These are phyloP conservation scores for Fusarium redolens DNA, from an alignment of 2,329 filamentous ascomycete genomes.

Conservation along the genomic window DNA sequence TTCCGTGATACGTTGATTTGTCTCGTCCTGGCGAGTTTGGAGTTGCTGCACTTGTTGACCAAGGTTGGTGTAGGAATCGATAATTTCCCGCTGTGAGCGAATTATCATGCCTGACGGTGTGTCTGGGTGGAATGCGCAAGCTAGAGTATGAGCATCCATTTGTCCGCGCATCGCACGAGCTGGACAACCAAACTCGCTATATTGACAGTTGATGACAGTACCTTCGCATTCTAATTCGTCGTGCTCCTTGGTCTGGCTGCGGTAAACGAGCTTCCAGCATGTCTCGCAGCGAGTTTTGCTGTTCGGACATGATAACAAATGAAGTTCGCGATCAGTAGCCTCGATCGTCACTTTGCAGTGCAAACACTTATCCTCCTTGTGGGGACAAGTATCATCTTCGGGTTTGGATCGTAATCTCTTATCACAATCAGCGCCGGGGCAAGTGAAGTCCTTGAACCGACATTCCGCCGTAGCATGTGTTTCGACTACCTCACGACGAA, in stretches of 20 bases:
- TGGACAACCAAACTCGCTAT: slow-evolving; percentile 53
- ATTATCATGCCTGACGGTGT: slow-evolving; percentile 64
- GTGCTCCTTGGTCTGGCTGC: slow-evolving; percentile 61
- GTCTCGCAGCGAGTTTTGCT: slow-evolving; percentile 61
- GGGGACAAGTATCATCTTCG: slow-evolving; percentile 64
- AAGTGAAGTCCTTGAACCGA: slow-evolving; percentile 65
- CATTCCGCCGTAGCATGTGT: slow-evolving; percentile 69
- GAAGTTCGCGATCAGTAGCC: slow-evolving; percentile 54
- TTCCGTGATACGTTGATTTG: slow-evolving; percentile 48
- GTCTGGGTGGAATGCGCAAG: slow-evolving; percentile 63
- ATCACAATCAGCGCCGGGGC: slow-evolving; percentile 63
- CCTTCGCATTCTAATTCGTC: slow-evolving; percentile 62
- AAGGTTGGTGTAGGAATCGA: slow-evolving; percentile 55
- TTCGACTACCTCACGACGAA: slow-evolving; percentile 65
- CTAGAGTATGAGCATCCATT: slow-evolving; percentile 58
- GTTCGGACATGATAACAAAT: slow-evolving; percentile 57
- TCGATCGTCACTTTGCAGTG: slow-evolving; percentile 65
- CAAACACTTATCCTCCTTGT: slow-evolving; percentile 62
- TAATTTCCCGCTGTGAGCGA: slow-evolving; percentile 59
- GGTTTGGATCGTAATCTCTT: slow-evolving; percentile 64
- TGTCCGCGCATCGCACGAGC: slow-evolving; percentile 49
- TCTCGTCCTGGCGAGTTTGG: slow-evolving; percentile 50
- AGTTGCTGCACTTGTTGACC: slow-evolving; percentile 51
- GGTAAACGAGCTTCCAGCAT: slow-evolving; percentile 59
- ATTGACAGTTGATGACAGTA: slow-evolving; percentile 60